Percentiles rank a stretch among this genome's conserved stretches.
These are phyloP conservation scores for Sporothrix schenckii DNA, from an alignment of 2,329 filamentous ascomycete genomes.

Conservation along the genomic window DNA sequence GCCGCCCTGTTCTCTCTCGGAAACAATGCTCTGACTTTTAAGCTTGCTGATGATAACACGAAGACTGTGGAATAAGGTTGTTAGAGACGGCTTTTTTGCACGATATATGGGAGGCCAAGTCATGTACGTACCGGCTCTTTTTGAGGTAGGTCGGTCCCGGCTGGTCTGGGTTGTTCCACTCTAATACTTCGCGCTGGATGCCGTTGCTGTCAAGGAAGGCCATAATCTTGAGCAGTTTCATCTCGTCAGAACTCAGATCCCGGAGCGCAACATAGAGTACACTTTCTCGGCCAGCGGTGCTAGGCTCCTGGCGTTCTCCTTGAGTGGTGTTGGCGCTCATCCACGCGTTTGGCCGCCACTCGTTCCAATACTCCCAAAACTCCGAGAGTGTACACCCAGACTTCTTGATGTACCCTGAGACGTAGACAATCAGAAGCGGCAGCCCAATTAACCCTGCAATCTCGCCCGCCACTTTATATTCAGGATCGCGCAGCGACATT, in stretches of 20 bases:
- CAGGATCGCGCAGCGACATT: constrained; percentile 31
- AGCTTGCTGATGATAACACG: constrained; percentile 34
- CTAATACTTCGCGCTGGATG: constrained; percentile 33
- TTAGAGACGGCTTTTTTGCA: neutral
- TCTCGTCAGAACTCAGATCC: constrained; percentile 33
- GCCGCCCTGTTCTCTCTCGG: constrained; percentile 28
- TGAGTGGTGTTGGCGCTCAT: neutral
- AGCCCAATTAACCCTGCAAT: constrained; percentile 31
- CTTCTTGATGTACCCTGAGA: constrained; percentile 35
- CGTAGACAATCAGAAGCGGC: constrained; percentile 35
- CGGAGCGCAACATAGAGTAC: constrained; percentile 31
- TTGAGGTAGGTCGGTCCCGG: constrained; percentile 30
- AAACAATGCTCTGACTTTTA: constrained; percentile 33
- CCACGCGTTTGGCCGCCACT: constrained; percentile 31
- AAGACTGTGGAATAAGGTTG: neutral
- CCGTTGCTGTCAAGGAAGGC: constrained; percentile 35
- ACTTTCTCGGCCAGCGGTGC: constrained; percentile 24
- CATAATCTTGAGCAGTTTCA: constrained; percentile 34
- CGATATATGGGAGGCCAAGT: neutral
- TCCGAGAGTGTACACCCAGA: constrained; percentile 32
- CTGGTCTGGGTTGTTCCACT: constrained; percentile 30
- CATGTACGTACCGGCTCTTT: constrained; percentile 22
- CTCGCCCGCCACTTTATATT: constrained; percentile 33
- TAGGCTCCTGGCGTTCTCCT: neutral
- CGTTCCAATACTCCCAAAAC: constrained; percentile 36